Base-by-base conservation (phyloP, 179 eudicot genomes). In the Heliamphora pulchella region DNA sequence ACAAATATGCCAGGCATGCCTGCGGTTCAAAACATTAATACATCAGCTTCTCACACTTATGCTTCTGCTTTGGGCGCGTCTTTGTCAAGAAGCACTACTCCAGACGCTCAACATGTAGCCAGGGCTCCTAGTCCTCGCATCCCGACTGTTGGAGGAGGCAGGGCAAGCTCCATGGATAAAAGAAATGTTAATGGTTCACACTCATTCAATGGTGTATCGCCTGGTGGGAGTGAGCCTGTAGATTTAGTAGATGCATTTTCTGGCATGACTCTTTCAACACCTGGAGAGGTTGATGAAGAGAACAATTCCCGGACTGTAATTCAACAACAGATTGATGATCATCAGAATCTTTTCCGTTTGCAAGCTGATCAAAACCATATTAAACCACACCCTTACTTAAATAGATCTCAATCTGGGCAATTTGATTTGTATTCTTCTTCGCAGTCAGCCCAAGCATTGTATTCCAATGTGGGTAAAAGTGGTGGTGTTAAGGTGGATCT, bases 61-160 rank as follows among this genome's bases (percentile, higher is more conserved):
- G 97, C 92, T 81, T 87, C 98, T 84, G 93, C 90, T 78, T 76
- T 91, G 78, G 97, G 97, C 71, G 76, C 88, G 17, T 84, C 98
- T 31, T 79, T 92, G 85, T 92, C 98, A 31, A 90, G 93, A 87
- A 94, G 98, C 84, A 88, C 88, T 43, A 90, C 95, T 72, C 94
- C 98, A 80, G 97, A 94, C 79, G 89, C 93, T 77, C 97, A 89
- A 65, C 91, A 87, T 77, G 83, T 90, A 54, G 89, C 89, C 74
- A 83, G 93, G 79, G 88, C 84, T 78, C 92, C 91, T 31, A 31
- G 31, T 31, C 31, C 31, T 31, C 31, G 31, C 31, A 31, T 31
- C 31, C 87, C 92, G 22, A 85, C 89, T 65, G 87, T 88, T 76
- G 94, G 94, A 22, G 92, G 88, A 61, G 92, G 91, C 44, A 89